phyloP scores from a whole-genome alignment of 164 flowering plant species.

The Malania oleifera region DNA sequence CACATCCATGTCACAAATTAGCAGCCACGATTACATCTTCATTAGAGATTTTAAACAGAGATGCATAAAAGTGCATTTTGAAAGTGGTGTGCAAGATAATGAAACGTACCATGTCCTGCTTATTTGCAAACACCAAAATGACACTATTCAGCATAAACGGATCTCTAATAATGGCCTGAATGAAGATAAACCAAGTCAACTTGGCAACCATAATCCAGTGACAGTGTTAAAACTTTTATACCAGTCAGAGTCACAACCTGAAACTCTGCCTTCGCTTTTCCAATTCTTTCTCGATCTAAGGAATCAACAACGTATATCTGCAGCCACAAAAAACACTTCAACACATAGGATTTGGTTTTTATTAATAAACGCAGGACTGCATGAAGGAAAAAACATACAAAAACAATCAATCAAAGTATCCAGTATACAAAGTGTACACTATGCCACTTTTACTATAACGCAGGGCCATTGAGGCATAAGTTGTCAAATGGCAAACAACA shows the following conservation, averaged over 20 bases:
- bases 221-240: not conserved
- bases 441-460: not conserved
- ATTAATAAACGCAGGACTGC: not conserved
- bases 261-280: conserved; percentile 84
- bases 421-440: too few relatives aligned
- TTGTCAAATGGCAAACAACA: not conserved
- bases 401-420: not conserved
- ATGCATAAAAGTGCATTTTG: not conserved
- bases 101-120: conserved; percentile 90
- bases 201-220: conserved; percentile 3
- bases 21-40: too few relatives aligned
- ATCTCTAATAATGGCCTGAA: conserved; percentile 87
- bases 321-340: conserved; percentile 6
- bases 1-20: too few relatives aligned
- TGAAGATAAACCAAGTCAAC: conserved; percentile 8
- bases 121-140: conserved; percentile 95
- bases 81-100: too few relatives aligned
- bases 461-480: too few relatives aligned
- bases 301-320: conserved; percentile 99
- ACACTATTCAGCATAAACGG: conserved; percentile 95
- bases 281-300: conserved; percentile 93
- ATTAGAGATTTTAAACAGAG: too few relatives aligned
- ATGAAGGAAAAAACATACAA: not conserved
- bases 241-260: conserved; percentile 49
- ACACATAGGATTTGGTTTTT: not conserved